Base-by-base conservation (phyloP, 2,329 filamentous ascomycete genomes). In the Trichothecium sympodiale region DNA sequence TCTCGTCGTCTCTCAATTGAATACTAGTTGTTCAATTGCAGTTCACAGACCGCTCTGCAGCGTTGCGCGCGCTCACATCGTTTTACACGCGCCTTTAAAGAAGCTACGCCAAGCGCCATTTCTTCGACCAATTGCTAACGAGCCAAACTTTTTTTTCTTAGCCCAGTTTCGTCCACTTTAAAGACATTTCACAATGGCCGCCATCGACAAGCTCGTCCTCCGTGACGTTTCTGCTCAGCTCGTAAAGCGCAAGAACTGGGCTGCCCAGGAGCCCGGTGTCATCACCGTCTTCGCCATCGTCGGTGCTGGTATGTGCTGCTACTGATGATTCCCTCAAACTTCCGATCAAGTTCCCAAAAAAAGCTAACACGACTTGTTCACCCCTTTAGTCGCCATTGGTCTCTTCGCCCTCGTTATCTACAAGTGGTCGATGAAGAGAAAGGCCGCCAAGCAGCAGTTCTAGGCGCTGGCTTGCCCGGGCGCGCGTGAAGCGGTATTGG, bases 261-360 rank as follows among this genome's bases (percentile, higher is more conserved):
- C 61, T 35, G 39, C 50, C 20, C 42, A 47, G 38, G 54, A 65
- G 36, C 49, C 51, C 35, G 61, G 61, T 48, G 57, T 61, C 44
- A 52, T 64, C 41, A 53, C 62, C 35, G 61, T 65, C 44, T 62
- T 65, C 47, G 57, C 52, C 49, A 64, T 65, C 36, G 53, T 64
- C 43, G 57, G 55, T 39, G 35, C 62, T 34, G 58, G 58, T 61
- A 57, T 32, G 57, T 38, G 15, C 17, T n/a, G 16, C 12, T 14
- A 12, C 29, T 6, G 8, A n/a, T 9, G 7, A 10, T 20, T 27
- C n/a, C 15, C 3, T 32, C 17, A 14, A 14, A 13, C n/a, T 13
- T 26, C 15, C 17, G 9, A 9, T 28, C 26, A 20, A 17, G 14
- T 16, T 18, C 20, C 20, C 33, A 35, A 20, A 26, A 18, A 28